Base-by-base conservation (phyloP, 1,139 yeast genomes). In the Suhomyces terraborum region DNA sequence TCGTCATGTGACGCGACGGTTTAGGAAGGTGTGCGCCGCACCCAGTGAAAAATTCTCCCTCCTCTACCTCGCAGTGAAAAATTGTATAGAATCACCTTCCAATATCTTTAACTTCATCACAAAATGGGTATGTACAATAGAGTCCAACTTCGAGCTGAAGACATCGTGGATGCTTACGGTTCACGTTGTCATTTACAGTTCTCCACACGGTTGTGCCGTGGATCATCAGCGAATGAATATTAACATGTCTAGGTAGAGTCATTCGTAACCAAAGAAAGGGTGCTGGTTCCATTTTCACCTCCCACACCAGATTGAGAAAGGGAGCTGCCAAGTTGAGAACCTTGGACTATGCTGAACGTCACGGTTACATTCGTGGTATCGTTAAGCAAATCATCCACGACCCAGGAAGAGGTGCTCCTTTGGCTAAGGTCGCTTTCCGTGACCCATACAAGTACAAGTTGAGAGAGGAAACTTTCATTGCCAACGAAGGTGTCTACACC, bases 261-360 rank as follows among this genome's bases (percentile, higher is more conserved):
- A 94, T 94, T 83, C 95, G 98, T 82, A 93, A 94, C 85, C 98
- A 94, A 87, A 91, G 99, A 88, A 94, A 94, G 82, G 98, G 98
- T 85, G 98, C 97, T 79, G 98, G 98, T 73, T 91, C 98, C 70
- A 89, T 94, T 84, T 94, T 94, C 89, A 87, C 95, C 75, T 84
- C 98, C 69, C 96, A 91, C 93, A 93, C 98, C 83, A 93, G 98
- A 80, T 88, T 94, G 76, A 88, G 98, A 86, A 88, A 94, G 82
- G 99, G 98, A 76, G 98, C 98, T 73, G 99, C 98, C 75, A 93
- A 91, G 87, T 86, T 91, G 75, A 88, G 98, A 85, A 86, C 96
- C 73, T 86, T 93, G 77, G 98, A 93, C 77, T 93, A 83, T 69
- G 96, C 98, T 74, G 98, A 93, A 82, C 94, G 96, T 77, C 96